Percentiles rank a stretch among this genome's conserved stretches.
Conservation (phyloP, 2,329 filamentous ascomycete genomes). For the Sclerotinia sclerotiorum region DNA sequence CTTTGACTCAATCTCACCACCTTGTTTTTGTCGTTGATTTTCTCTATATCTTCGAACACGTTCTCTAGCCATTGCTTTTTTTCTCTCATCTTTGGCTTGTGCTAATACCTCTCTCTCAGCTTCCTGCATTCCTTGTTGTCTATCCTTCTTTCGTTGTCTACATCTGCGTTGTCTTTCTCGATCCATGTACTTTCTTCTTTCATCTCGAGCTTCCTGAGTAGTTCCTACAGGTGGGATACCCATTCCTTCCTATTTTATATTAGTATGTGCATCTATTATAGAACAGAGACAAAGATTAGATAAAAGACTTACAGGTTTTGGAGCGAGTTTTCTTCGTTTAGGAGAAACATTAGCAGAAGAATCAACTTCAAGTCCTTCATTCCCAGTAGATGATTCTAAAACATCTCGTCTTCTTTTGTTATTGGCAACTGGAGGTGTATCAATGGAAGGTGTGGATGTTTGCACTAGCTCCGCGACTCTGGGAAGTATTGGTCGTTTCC, state of each 20-base stretch:
- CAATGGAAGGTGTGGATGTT: neutral
- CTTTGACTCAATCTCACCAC: neutral
- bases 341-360: neutral
- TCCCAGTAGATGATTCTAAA: slow-evolving; percentile 1
- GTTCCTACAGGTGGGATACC: slow-evolving; percentile 11
- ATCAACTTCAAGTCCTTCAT: neutral
- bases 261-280: neutral
- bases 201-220: slow-evolving; percentile 3
- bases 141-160: slow-evolving; percentile 17
- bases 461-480: neutral
- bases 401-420: slow-evolving; percentile 3
- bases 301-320: neutral
- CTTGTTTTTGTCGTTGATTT: slow-evolving; percentile 8
- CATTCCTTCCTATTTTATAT: slow-evolving; percentile 3
- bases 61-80: slow-evolving; percentile 16
- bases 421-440: neutral
- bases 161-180: slow-evolving; percentile 18
- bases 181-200: slow-evolving; percentile 17
- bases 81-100: slow-evolving; percentile 18
- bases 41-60: slow-evolving; percentile 17
- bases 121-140: slow-evolving; percentile 7
- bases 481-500: neutral
- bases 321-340: slow-evolving; percentile 3
- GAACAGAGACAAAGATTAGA: no score
- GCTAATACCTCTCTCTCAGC: neutral